Percentiles rank a stretch among this genome's conserved stretches.
phyloP scores from a whole-genome alignment of 352 stramenopile species.

The Phytophthora hibernalis region DNA sequence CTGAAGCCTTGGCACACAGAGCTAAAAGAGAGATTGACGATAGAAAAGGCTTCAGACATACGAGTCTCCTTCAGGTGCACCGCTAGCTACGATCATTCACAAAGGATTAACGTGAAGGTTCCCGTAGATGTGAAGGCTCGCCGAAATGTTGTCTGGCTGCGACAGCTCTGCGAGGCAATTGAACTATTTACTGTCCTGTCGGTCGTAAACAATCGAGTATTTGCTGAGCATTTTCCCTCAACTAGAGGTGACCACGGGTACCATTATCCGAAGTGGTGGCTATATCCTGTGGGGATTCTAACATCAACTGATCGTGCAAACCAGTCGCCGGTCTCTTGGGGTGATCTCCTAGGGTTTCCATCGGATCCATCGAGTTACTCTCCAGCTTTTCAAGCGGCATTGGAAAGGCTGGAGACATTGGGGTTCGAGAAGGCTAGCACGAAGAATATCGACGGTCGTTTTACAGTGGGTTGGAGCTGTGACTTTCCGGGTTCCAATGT shows the following conservation, averaged over 20 bases:
- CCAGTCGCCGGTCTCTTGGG: not conserved
- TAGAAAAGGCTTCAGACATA: not conserved
- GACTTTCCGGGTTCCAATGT: not conserved
- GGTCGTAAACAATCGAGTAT: not conserved
- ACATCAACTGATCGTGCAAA: not conserved
- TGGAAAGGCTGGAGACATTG: not conserved
- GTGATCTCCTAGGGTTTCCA: not conserved
- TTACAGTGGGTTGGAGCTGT: not conserved
- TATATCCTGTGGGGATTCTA: not conserved
- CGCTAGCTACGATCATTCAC: not conserved
- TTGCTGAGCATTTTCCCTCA: not conserved
- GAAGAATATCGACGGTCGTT: not conserved
- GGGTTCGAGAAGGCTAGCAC: not conserved
- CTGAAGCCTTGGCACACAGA: not conserved
- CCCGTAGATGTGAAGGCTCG: not conserved
- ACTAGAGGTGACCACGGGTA: not conserved
- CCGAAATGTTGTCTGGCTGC: not conserved
- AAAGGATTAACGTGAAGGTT: not conserved
- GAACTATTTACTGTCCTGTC: slow-evolving; percentile 1
- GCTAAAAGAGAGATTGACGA: not conserved
- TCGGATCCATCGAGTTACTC: slow-evolving; percentile 3
- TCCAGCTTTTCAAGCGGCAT: not conserved
- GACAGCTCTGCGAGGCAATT: not conserved
- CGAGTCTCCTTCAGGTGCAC: not conserved
- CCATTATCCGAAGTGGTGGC: too few relatives aligned